Evolutionary conservation across 352 stramenopile species (phyloP), one percentile per base, ranked within the genome.

Genomic region (Phytophthora kernoviae): DNA sequence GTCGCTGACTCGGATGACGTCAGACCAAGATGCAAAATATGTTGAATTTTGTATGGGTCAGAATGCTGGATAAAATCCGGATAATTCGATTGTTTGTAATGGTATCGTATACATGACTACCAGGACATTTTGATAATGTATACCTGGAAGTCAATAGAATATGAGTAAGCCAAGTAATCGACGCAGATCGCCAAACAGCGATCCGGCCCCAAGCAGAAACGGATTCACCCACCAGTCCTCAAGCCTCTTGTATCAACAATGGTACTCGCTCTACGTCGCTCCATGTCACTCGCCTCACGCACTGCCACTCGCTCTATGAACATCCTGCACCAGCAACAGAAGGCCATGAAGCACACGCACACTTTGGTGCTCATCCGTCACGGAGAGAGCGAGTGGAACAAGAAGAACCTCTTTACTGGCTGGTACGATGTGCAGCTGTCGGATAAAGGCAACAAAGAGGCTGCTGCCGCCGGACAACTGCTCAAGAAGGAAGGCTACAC

Each of bases 331-430:
- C 75, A 87, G 62, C 77, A 81, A 68, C 81, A 85, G 59, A 81
- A 81, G 57, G 66, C 78, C 43, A 64, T 73, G 52, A 86, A 90
- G 75, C 79, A 92, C 81, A 94, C 84, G 68, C 82, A 94, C 72
- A 95, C 87, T 66, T 78, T 97, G 30, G 84, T 97, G 67, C 81
- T 98, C 63, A 87, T 98, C 53, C 91, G 94, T 46, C 94, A 98
- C 75, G 94, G 94, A 30, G 91, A 98, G 74, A 95, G 77, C 54
- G 96, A 96, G 58, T 98, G 94, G 94, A 98, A 98, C 86, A 84
- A 90, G 50, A 80, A 97, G 65, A 98, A 98, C 76, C 79, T 88
- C 36, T 98, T 98, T 67, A 98, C 95, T 42, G 94, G 94, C 43
- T 98, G 90, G 91, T 96, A 93, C 68, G 91, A 98, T 71, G 93